Evolutionary conservation across 371 early-diverging fungal genomes (phyloP), one percentile per base, ranked within the genome.

Genomic region (Phascolomyces articulosus): DNA sequence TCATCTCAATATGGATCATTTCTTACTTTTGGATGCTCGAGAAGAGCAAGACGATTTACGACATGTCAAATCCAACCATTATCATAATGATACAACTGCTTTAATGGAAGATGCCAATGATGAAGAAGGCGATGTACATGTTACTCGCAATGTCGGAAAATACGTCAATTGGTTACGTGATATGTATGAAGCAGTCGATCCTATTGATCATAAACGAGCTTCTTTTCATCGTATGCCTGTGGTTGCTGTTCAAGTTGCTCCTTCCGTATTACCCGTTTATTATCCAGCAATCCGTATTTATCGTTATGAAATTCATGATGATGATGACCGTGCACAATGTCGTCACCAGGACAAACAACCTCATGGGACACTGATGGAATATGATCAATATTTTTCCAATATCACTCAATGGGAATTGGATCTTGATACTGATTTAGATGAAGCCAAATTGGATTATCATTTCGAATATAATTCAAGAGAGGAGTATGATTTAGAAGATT

Each of bases 1-100:
- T 6, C 94, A 94, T 75, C 84, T 88, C 70, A 93, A 94, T 74
- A 87, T 89, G 75, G 94, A 94, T 67, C 86, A 89, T 59, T 90
- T 92, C 62, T 69, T 85, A 21, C 77, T 90, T 63, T 71, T 55
- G 2, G 64, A 64, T 34, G 47, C 57, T 23, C 56, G 57, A 15
- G 55, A 88, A 34, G 61, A 60, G 1, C 24, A 64, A 23, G 61
- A 66, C 4, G 6, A 44, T 44, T 44, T 55, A 53, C 54, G 10
- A n/a, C 29, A 26, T 13, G 34, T 23, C 24, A 40, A 59, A 13
- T 34, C 34, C 6, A 34, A 34, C 11, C 6, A 11, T 34, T 34
- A 34, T 34, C 9, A 9, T 34, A 34, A 34, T 34, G 34, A 67
- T n/a, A 24, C 51, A 6, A 18, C 23, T 7, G 21, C 51, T 8